Base-by-base conservation (phyloP, 352 stramenopile genomes). In the Phytophthora citricola region DNA sequence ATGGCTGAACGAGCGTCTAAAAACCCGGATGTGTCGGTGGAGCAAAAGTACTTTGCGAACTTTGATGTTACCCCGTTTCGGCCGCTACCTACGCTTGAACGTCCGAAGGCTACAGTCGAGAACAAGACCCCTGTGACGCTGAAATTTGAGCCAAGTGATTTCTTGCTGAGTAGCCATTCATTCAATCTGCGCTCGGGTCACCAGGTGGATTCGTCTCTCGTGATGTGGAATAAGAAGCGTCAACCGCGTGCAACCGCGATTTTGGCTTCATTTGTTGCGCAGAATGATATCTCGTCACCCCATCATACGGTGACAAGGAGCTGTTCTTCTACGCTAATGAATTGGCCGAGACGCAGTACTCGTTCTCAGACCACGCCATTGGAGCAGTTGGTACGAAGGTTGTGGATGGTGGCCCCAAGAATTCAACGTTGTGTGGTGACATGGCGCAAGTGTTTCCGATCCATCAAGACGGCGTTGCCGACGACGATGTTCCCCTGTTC, bases 261-360 rank as follows among this genome's bases (percentile, higher is more conserved):
- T 39, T 48, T 85, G 17, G 76, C 63, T 7, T 76, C 73, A 8
- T 80, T 85, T 36, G 55, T 82, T 24, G 59, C 76, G 1, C 48
- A 62, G 40, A 71, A 72, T 20, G 63, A 69, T 27, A 63, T 69
- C 8, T 47, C 24, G 4, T 54, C 40, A n/a, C 70, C 73, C 76
- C 76, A 38, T 85, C 76, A 0, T 85, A 82, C 41, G 73, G 76
- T 26, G 73, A 83, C 58, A 83, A 85, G 52, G 76, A 85, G 29
- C 48, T 81, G 3, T 85, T 75, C 60, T 83, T 78, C 47, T 66
- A 70, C 38, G 73, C 73, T 7, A 78, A 34, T 31, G 76, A 85
- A 27, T 51, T 85, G 15, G 76, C 76, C 3, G 76, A 85, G 32
- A 82, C 73, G 15, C 50, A 69, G 51, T 85, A 82, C 24, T 65